Evolutionary conservation across 225 moss, liverwort and hornwort genomes (phyloP).

Genomic region (Pleurozium schreberi): DNA sequence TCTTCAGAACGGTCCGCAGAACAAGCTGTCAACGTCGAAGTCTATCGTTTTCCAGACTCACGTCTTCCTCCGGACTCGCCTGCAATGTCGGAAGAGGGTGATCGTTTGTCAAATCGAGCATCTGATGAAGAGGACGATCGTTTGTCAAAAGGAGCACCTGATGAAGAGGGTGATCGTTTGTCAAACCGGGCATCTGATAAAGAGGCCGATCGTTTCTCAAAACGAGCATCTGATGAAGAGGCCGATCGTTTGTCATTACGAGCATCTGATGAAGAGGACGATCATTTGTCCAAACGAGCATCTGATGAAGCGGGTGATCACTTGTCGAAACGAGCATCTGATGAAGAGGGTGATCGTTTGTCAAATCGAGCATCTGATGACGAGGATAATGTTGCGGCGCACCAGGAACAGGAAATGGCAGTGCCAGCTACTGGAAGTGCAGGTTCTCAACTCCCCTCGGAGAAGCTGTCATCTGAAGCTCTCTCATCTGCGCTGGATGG

Average conservation of each 20-base stretch:
- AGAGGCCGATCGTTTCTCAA: background rate
- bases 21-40: background rate
- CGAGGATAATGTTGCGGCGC: background rate
- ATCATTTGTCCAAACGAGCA: background rate
- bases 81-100: conserved; percentile 9
- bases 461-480: background rate
- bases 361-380: background rate
- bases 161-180: background rate
- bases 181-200: background rate
- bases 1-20: background rate
- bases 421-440: background rate
- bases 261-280: background rate
- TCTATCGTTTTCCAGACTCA: conserved; percentile 21
- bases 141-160: background rate
- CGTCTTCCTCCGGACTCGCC: conserved; percentile 27
- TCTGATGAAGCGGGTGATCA: background rate
- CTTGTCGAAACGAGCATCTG: background rate
- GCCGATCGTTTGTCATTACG: background rate
- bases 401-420: background rate
- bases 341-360: background rate
- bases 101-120: background rate
- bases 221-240: background rate
- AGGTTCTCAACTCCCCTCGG: background rate
- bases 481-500: background rate
- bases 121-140: background rate